Evolutionary conservation across 345 rosid genomes (phyloP), one percentile per base, ranked within the genome.

Genomic region (Rhizophora mangle): DNA sequence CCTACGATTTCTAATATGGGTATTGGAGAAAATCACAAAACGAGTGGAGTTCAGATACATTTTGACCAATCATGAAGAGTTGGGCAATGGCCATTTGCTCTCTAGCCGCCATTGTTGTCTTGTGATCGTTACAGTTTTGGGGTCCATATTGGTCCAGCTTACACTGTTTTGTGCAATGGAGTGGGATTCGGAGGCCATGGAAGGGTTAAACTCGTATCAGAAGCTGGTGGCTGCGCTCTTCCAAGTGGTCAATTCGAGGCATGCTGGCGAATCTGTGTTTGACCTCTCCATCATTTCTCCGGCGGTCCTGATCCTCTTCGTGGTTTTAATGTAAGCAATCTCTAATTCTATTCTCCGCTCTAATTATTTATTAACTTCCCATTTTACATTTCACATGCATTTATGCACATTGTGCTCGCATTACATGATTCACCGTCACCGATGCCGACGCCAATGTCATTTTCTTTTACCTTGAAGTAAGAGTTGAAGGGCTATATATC

Each of bases 311-410:
- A 83, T 89, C 61, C 62, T 89, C 26, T 86, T 91, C 73, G 73
- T 82, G 47, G 36, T 83, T 32, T 87, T 87, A 91, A 91, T 91
- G 93, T 89, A 32, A 89, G 97, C 84, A 6, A 62, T 66, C 58
- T 53, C 4, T 30, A 2, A 7, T 34, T 34, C 37, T 7, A 34
- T 34, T 34, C 37, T 34, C 37, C 8, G 9, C 37, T 34, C 37
- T 34, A 8, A 34, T 29, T 19, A 34, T 15, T 15, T 55, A 18
- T 16, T 10, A 18, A 10, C 20, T 34, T 34, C 9, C n/a, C 16
- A 34, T 34, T 34, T 34, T 7, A 34, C 37, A 34, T 34, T 34
- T 34, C 8, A 34, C 37, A 34, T 34, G 37, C 37, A 34, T 34
- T 9, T 34, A 34, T 34, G 9, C 1, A 34, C 37, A 34, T 8